A percentile compares a stretch with the other conserved stretches of the same genome.
These are phyloP conservation scores for Yamadazyma membranifaciens DNA, from an alignment of 1,139 yeast genomes.

Conservation along the genomic window DNA sequence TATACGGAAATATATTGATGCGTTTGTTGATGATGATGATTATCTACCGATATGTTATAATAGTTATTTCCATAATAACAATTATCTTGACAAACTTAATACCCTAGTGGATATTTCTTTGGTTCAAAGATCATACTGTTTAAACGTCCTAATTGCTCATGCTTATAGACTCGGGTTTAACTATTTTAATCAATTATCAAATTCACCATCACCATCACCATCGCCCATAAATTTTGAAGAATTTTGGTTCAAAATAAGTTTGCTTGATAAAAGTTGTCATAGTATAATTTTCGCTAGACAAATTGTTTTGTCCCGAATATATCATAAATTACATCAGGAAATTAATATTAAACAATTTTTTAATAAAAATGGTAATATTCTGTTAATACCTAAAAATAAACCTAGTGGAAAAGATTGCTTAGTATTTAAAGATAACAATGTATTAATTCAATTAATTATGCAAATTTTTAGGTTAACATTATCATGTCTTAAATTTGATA, in stretches of 20 bases:
- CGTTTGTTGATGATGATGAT: constrained; percentile 15
- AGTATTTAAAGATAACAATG: constrained; percentile 3
- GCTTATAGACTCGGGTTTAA: constrained; percentile 17
- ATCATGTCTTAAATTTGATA: constrained; percentile 10
- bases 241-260: constrained; percentile 25
- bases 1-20: constrained; percentile 11
- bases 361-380: constrained; percentile 1
- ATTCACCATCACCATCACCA: neutral
- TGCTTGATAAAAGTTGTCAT: constrained; percentile 23
- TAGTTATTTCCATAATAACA: constrained; percentile 1
- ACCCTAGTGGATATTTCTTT: neutral
- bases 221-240: constrained; percentile 16
- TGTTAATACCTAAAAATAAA: neutral
- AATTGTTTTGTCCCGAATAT: constrained; percentile 12
- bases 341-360: constrained; percentile 7
- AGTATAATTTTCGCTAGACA: constrained; percentile 15
- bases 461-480: constrained; percentile 9
- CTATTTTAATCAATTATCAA: constrained; percentile 6
- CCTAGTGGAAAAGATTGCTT: constrained; percentile 4
- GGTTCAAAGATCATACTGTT: constrained; percentile 6
- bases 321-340: constrained; percentile 11
- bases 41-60: constrained; percentile 19
- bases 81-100: neutral
- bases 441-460: constrained; percentile 8
- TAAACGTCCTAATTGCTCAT: constrained; percentile 15